Conservation (phyloP, 805 yeast genomes). For the Phaffomyces thermotolerans region DNA sequence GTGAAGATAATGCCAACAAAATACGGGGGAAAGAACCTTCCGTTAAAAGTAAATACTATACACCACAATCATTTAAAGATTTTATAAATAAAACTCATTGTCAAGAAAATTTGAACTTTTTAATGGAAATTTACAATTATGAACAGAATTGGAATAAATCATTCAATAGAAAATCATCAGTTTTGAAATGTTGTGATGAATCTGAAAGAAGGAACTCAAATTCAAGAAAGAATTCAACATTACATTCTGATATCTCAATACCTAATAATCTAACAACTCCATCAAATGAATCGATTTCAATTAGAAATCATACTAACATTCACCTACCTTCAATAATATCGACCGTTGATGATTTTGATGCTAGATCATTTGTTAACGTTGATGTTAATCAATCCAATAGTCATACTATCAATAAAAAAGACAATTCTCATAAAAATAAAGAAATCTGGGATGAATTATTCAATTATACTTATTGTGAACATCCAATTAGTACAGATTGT, state of each 20-base stretch:
- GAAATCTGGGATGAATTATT: constrained; percentile 15
- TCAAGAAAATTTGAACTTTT: constrained; percentile 38
- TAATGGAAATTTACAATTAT: constrained; percentile 39
- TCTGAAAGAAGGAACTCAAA: constrained; percentile 17
- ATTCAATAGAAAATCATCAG: constrained; percentile 26
- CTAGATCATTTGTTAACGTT: constrained; percentile 15
- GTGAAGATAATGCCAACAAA: constrained; percentile 18
- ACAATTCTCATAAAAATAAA: neutral
- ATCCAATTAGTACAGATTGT: neutral
- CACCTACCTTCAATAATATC: constrained; percentile 13
- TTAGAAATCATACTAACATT: constrained; percentile 1
- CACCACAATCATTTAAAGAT: constrained; percentile 25
- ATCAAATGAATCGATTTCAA: neutral
- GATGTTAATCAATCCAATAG: neutral
- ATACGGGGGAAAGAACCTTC: neutral
- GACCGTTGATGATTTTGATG: constrained; percentile 16
- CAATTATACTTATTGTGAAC: constrained; percentile 9
- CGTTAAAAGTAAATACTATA: constrained; percentile 5
- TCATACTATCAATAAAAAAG: neutral
- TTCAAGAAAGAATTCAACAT: constrained; percentile 6
- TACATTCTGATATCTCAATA: neutral
- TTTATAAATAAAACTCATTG: constrained; percentile 35
- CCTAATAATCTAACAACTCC: neutral
- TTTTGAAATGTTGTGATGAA: constrained; percentile 25
- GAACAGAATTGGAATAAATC: constrained; percentile 35